Evolutionary conservation across 2,329 filamentous ascomycete genomes (phyloP).

Genomic region (Hypocrella siamensis): DNA sequence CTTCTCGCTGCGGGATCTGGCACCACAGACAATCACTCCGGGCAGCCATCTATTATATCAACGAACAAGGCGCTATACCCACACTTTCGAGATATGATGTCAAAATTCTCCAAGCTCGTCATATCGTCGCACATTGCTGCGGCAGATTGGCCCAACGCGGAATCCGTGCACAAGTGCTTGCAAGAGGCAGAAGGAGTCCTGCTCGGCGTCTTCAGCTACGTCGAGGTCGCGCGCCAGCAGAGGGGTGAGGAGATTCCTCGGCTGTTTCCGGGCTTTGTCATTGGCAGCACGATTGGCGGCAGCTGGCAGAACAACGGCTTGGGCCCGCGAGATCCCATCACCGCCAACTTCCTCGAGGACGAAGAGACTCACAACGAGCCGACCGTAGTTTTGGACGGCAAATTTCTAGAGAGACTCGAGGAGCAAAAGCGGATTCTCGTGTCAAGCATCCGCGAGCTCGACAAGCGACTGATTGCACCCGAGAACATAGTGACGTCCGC

Average conservation of each 20-base stretch:
- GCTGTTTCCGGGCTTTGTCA: slow-evolving; percentile 85
- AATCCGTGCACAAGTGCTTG: slow-evolving; percentile 87
- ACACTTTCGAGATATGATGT: slow-evolving; percentile 99
- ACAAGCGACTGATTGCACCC: slow-evolving; percentile 62
- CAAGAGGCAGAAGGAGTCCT: slow-evolving; percentile 96
- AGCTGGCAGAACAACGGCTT: slow-evolving; percentile 70
- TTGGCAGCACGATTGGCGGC: slow-evolving; percentile 68
- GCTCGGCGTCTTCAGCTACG: slow-evolving; percentile 86
- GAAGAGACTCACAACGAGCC: slow-evolving; percentile 60
- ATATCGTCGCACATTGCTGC: slow-evolving; percentile 96
- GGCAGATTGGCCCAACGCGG: slow-evolving; percentile 85
- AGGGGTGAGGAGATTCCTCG: slow-evolving; percentile 84
- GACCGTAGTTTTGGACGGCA: slow-evolving; percentile 56
- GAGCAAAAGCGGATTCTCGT: slow-evolving; percentile 74
- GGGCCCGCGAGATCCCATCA: slow-evolving; percentile 51
- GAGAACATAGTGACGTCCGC: slow-evolving; percentile 71
- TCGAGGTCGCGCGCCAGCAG: slow-evolving; percentile 87
- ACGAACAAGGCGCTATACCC: slow-evolving; percentile 95
- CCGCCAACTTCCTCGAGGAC: slow-evolving; percentile 76
- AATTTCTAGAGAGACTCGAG: slow-evolving; percentile 68
- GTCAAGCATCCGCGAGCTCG: slow-evolving; percentile 72
- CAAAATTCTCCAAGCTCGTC: slow-evolving; percentile 96
- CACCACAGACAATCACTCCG: slow-evolving; percentile 96
- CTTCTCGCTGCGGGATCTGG: slow-evolving; percentile 91
- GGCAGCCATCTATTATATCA: slow-evolving; percentile 97